A percentile compares a stretch with the other conserved stretches of the same genome.
Conservation (phyloP, 257 asterid species). For the Solanum dulcamara region DNA sequence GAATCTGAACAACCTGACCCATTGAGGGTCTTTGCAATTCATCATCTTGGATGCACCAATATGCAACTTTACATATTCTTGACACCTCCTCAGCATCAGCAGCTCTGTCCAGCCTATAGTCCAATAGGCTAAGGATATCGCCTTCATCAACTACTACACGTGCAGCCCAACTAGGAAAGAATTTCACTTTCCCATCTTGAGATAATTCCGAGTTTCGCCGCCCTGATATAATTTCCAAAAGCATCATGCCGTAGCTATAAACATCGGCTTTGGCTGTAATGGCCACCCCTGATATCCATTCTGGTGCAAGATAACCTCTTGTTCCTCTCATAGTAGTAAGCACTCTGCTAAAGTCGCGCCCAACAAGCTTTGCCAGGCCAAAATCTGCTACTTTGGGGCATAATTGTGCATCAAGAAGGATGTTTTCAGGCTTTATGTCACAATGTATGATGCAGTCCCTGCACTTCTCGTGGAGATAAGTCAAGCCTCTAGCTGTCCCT, state of each 20-base stretch:
- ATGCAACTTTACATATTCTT: conserved; percentile 30
- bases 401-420: conserved; percentile 24
- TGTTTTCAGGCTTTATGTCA: conserved; percentile 46
- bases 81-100: conserved; percentile 26
- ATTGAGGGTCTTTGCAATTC: conserved; percentile 33
- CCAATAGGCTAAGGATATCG: conserved; percentile 23
- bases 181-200: conserved; percentile 16
- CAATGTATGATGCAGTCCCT: conserved; percentile 42
- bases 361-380: conserved; percentile 50
- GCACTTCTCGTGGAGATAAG: conserved; percentile 50
- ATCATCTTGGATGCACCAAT: conserved; percentile 45
- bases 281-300: conserved; percentile 37
- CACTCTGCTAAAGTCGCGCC: conserved; percentile 33
- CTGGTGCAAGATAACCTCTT: conserved; percentile 46
- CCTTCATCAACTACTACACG: conserved; percentile 15
- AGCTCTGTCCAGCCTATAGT: conserved; percentile 12
- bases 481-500: conserved; percentile 48
- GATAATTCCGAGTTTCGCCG: conserved; percentile 23
- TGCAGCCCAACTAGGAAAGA: conserved; percentile 33
- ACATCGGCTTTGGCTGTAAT: conserved; percentile 39
- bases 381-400: conserved; percentile 50
- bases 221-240: conserved; percentile 40
- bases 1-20: conserved; percentile 36
- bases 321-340: conserved; percentile 42
- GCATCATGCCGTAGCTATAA: conserved; percentile 47